These are phyloP conservation scores for Anisodus tanguticus DNA, from an alignment of 257 asterid genomes.

Conservation along the genomic window DNA sequence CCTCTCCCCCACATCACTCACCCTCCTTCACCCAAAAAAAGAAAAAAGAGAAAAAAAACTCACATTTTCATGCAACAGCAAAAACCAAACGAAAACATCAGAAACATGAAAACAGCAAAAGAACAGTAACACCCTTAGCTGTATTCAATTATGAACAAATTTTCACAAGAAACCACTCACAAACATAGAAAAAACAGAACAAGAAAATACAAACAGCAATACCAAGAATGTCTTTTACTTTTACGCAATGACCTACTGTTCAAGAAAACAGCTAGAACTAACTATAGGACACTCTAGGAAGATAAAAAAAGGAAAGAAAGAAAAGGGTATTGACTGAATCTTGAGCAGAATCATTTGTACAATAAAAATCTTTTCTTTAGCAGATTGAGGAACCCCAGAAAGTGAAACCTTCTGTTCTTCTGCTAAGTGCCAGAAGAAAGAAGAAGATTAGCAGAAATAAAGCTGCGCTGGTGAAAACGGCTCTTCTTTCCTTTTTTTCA, in stretches of 20 bases:
- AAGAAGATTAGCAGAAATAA: slow-evolving; percentile 30
- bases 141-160: slow-evolving; percentile 4
- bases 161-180: slow-evolving; percentile 45
- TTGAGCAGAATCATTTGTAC: slow-evolving; percentile 43
- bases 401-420: slow-evolving; percentile 32
- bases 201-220: slow-evolving; percentile 39
- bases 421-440: neutral
- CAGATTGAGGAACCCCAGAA: slow-evolving; percentile 37
- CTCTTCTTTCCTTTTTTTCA: slow-evolving; percentile 48
- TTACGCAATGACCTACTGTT: slow-evolving; percentile 44
- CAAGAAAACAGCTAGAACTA: slow-evolving; percentile 51
- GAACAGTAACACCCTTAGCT: slow-evolving; percentile 34
- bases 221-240: slow-evolving; percentile 32
- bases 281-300: slow-evolving; percentile 33
- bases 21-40: slow-evolving; percentile 21
- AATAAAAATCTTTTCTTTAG: slow-evolving; percentile 21
- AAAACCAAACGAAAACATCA: slow-evolving; percentile 28
- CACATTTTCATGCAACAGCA: slow-evolving; percentile 20
- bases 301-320: slow-evolving; percentile 43
- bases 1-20: slow-evolving; percentile 37
- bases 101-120: slow-evolving; percentile 31
- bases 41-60: neutral
- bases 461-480: slow-evolving; percentile 63
- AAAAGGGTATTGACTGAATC: slow-evolving; percentile 37
- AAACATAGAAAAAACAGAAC: slow-evolving; percentile 45